phyloP scores from a whole-genome alignment of 805 yeast genomes.

The Wickerhamiella occidentalis region DNA sequence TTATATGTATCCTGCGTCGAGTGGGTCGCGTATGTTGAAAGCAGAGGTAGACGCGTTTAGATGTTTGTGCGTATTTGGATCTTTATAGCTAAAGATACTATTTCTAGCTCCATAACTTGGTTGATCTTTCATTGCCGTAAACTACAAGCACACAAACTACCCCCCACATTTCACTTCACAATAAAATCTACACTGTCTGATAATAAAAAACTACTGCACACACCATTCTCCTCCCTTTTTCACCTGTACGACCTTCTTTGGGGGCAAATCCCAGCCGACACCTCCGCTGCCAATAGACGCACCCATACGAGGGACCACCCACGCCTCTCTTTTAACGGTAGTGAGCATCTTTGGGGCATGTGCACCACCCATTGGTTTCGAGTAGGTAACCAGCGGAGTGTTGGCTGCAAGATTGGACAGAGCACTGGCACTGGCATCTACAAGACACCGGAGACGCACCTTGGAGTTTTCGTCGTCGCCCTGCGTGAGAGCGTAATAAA shows the following conservation, averaged over 20 bases:
- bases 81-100: no score
- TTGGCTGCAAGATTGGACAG: conserved; percentile 64
- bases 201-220: neutral
- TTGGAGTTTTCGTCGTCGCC: conserved; percentile 34
- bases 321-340: conserved; percentile 65
- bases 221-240: conserved; percentile 60
- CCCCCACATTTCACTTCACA: no score
- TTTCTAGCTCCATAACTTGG: no score
- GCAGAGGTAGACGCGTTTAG: no score
- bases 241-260: conserved; percentile 59
- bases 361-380: conserved; percentile 87
- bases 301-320: conserved; percentile 84
- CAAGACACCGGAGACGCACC: conserved; percentile 59
- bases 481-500: conserved; percentile 56
- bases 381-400: conserved; percentile 64
- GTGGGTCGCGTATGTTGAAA: no score
- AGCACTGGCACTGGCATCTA: conserved; percentile 63
- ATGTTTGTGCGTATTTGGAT: no score
- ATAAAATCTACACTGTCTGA: no score
- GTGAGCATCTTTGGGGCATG: conserved; percentile 63
- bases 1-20: no score
- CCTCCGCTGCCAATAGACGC: conserved; percentile 74
- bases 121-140: no score
- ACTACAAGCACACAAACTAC: no score
- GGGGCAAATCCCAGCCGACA: conserved; percentile 85